Evolutionary conservation across 139 green algal genomes (phyloP).

Genomic region (Helicosporidium sp.): DNA sequence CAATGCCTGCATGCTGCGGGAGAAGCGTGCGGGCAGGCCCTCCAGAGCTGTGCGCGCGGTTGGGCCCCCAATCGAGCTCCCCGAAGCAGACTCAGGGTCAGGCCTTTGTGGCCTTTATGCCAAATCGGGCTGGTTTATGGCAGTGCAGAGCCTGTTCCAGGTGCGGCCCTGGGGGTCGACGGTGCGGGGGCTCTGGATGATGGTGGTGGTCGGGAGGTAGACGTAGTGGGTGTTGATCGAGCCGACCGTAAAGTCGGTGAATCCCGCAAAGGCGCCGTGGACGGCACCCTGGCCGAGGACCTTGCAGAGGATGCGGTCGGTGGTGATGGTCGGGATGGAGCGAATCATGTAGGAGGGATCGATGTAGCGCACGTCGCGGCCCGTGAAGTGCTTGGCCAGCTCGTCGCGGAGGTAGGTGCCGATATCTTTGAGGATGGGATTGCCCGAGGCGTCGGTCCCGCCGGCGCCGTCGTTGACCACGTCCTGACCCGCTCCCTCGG

Average conservation of each 20-base stretch:
- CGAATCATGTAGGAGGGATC: constrained; percentile 92
- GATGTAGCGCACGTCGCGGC: constrained; percentile 82
- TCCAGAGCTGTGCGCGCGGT: not conserved
- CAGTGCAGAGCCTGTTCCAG: constrained; percentile 46
- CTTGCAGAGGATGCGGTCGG: constrained; percentile 82
- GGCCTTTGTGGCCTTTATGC: too few species aligned
- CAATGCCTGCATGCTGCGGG: not conserved
- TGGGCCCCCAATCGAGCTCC: not conserved
- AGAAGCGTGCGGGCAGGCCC: not conserved
- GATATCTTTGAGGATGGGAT: constrained; percentile 63
- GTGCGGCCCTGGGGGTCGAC: constrained; percentile 25
- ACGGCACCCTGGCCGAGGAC: constrained; percentile 84
- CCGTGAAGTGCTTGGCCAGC: constrained; percentile 54
- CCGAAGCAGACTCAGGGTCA: too few species aligned
- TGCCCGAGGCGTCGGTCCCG: constrained; percentile 65
- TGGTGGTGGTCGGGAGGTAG: constrained; percentile 61
- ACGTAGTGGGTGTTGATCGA: constrained; percentile 67
- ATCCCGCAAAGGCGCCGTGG: constrained; percentile 84
- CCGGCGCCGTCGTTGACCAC: constrained; percentile 13
- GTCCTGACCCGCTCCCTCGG: constrained; percentile 77
- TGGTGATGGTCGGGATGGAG: constrained; percentile 69
- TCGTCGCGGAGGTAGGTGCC: constrained; percentile 51
- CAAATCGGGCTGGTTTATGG: constrained; percentile 60
- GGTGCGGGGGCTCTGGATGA: constrained; percentile 45
- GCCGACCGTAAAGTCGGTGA: constrained; percentile 75